Conservation (phyloP, 208 protist genomes). For the Trichomonas vaginalis region DNA sequence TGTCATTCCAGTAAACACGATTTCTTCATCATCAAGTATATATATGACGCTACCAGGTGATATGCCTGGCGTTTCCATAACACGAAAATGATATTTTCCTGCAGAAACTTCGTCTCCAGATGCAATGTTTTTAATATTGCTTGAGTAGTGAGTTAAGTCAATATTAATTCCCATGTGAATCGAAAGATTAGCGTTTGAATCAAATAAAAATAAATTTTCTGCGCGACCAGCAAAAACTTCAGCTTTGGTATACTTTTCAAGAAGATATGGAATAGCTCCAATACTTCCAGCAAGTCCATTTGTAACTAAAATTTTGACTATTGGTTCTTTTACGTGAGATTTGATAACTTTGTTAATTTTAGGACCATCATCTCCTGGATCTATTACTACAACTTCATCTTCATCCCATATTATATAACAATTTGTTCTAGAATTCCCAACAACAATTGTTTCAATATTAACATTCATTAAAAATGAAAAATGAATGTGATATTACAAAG, state of each 20-base stretch:
- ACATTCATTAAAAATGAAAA: not conserved
- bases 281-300: not conserved
- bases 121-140: not conserved
- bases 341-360: not conserved
- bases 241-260: not conserved
- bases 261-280: not conserved
- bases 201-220: slow-evolving; percentile 4
- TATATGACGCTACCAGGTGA: not conserved
- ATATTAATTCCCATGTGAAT: not conserved
- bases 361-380: not conserved
- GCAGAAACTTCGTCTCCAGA: not conserved
- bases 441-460: not conserved
- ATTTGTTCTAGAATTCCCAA: not conserved
- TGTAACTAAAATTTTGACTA: not conserved
- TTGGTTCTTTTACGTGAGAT: not conserved
- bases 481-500: too few species aligned
- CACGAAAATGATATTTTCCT: not conserved
- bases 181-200: not conserved
- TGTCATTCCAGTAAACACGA: not conserved
- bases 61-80: not conserved
- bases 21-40: not conserved
- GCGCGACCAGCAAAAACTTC: not conserved
- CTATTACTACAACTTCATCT: not conserved
- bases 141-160: not conserved
- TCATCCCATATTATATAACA: not conserved